These are phyloP conservation scores for Crithidia brevicula DNA, from an alignment of 208 protist species.

Conservation along the genomic window DNA sequence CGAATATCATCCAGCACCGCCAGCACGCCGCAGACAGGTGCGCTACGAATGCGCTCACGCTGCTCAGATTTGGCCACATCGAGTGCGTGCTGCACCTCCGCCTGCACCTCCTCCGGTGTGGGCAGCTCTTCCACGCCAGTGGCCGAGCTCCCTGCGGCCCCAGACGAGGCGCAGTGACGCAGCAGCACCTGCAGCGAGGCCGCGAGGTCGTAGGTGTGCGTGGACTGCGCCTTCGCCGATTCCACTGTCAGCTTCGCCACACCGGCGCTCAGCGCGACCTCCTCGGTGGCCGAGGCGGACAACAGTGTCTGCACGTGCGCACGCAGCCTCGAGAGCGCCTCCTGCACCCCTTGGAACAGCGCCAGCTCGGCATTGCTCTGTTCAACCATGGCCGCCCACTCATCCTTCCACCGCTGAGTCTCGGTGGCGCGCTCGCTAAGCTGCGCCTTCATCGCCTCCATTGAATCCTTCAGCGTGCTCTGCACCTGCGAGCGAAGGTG, in stretches of 20 bases:
- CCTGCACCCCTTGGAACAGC: conserved; percentile 61
- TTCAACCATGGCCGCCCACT: conserved; percentile 35
- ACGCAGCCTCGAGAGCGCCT: conserved; percentile 65
- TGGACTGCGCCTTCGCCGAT: conserved; percentile 27
- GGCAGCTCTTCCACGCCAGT: conserved; percentile 22
- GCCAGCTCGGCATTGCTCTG: conserved; percentile 72
- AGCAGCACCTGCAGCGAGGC: conserved; percentile 35
- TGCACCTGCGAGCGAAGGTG: conserved; percentile 25
- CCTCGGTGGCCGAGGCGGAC: conserved; percentile 46
- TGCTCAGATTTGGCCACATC: conserved; percentile 28
- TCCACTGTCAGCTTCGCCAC: conserved; percentile 27
- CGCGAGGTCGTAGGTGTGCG: conserved; percentile 24
- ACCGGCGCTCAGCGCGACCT: conserved; percentile 48
- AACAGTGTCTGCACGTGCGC: conserved; percentile 70
- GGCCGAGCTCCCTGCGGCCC: not conserved
- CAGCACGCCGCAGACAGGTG: conserved; percentile 49
- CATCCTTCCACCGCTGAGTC: conserved; percentile 35
- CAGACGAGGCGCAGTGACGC: conserved; percentile 22
- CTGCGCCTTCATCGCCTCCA: conserved; percentile 38
- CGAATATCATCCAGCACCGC: conserved; percentile 69
- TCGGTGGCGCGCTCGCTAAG: conserved; percentile 47
- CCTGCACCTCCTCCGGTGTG: conserved; percentile 30
- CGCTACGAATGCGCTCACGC: conserved; percentile 51
- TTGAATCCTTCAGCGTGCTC: conserved; percentile 18
- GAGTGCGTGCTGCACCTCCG: conserved; percentile 41